A percentile compares a stretch with the other conserved stretches of the same genome.
Evolutionary conservation across 805 yeast genomes (phyloP).

Genomic region (Metschnikowia borealis): DNA sequence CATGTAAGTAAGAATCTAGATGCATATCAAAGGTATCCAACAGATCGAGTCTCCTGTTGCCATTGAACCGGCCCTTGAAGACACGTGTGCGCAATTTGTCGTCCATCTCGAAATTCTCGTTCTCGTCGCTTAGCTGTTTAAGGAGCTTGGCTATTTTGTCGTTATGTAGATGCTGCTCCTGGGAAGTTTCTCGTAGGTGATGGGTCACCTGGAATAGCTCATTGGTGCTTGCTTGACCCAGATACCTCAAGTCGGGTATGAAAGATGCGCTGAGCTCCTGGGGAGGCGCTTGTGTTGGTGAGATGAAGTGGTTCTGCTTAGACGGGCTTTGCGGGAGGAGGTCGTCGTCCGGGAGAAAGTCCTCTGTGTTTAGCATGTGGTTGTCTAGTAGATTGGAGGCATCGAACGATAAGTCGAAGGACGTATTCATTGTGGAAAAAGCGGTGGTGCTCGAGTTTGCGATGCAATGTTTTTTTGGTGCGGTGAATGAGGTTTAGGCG

Average conservation of each 20-base stretch:
- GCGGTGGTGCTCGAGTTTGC: neutral
- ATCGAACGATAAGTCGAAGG: slow-evolving; percentile 17
- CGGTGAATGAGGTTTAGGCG: neutral
- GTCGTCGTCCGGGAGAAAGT: slow-evolving; percentile 10
- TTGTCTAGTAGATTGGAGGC: slow-evolving; percentile 17
- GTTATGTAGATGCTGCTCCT: slow-evolving; percentile 23
- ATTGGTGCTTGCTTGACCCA: slow-evolving; percentile 17
- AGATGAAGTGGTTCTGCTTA: slow-evolving; percentile 4
- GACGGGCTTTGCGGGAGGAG: slow-evolving; percentile 11
- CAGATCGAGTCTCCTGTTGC: slow-evolving; percentile 9
- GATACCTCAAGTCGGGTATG: slow-evolving; percentile 15
- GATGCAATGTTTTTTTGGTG: neutral
- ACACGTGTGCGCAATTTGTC: slow-evolving; percentile 19
- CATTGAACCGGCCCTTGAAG: slow-evolving; percentile 19
- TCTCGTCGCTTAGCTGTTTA: slow-evolving; percentile 26
- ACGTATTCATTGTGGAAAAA: slow-evolving; percentile 11
- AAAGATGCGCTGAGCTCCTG: slow-evolving; percentile 10
- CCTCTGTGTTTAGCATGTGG: slow-evolving; percentile 12
- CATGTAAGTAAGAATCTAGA: slow-evolving; percentile 17
- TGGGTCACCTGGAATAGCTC: slow-evolving; percentile 33
- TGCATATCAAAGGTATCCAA: slow-evolving; percentile 17
- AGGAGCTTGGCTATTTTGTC: slow-evolving; percentile 38
- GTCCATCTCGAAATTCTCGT: slow-evolving; percentile 21
- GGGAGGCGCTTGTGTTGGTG: slow-evolving; percentile 1
- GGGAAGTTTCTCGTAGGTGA: slow-evolving; percentile 17